Evolutionary conservation across 768 basidiomycete genomes (phyloP), one percentile per base, ranked within the genome.

Genomic region (Boletus rufocinnamomeus): DNA sequence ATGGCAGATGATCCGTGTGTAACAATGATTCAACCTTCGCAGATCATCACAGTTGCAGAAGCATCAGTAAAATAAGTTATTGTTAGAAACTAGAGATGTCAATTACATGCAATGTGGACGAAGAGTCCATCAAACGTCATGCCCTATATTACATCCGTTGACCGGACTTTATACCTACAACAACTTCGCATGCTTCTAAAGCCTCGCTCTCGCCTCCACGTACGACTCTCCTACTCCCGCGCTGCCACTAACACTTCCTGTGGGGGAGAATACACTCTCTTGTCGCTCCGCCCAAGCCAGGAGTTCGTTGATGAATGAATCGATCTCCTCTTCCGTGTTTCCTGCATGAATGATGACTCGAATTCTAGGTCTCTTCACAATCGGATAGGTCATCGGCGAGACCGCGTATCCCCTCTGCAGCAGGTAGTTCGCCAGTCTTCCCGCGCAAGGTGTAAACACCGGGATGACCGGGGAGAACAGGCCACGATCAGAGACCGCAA

Each of bases 391-490:
- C 8, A 66, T 21, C 1, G 59, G 34, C 2, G 55, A 37, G 9
- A 58, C 59, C 0, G 50, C 63, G 10, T 67, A 52, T 27, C 66
- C 66, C n/a, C 11, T 68, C 23, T 53, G 27, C 11, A 59, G 35
- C 10, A 67, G n/a, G 21, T 66, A 59, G 19, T 59, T 50, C 4
- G 66, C 55, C 23, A 68, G 50, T 7, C 23, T 57, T 11, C n/a
- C 16, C 8, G 59, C 61, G 7, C 4, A 35, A 2, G 60, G 61
- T 9, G 63, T 60, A 28, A 63, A 66, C 10, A 68, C 55, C 9
- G 66, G 66, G 4, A 68, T 60, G 60, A 68, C 25, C 13, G 66
- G 66, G 27, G 66, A 68, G 50, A 38, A 58, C 21, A 63, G 25
- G 47, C 34, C 35, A 28, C 6, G 23, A 44, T 56, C 54, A 54